Evolutionary conservation across 2,329 filamentous ascomycete species (phyloP).

Genomic region (Penicillium sp.): DNA sequence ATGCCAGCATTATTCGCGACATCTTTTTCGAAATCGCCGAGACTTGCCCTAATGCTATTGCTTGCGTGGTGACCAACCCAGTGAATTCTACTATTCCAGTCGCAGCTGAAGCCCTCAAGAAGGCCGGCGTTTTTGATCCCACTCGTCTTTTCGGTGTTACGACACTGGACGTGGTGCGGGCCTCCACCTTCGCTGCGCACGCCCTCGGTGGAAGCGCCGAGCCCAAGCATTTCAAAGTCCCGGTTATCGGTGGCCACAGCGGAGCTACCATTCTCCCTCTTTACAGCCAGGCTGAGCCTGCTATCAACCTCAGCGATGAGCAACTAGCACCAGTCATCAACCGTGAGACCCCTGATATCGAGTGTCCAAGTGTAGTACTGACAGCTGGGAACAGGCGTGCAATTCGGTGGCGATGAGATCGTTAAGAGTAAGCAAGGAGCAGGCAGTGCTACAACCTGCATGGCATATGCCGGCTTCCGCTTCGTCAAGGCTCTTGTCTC

Average conservation of each 20-base stretch:
- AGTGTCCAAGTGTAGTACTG: neutral
- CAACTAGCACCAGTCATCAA: neutral
- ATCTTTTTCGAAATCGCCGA: conserved; percentile 1
- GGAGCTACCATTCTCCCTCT: conserved; percentile 9
- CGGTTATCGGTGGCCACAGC: conserved; percentile 40
- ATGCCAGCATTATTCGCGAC: conserved; percentile 7
- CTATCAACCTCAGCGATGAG: neutral
- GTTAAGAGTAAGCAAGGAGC: conserved; percentile 11
- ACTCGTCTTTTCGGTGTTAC: conserved; percentile 7
- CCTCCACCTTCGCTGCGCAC: conserved; percentile 5
- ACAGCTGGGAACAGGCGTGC: neutral
- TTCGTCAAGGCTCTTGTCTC: conserved; percentile 3
- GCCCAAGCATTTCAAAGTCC: conserved; percentile 41
- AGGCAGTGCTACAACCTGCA: conserved; percentile 9
- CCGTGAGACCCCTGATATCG: neutral
- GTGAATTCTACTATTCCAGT: conserved; percentile 8
- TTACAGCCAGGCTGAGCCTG: conserved; percentile 4
- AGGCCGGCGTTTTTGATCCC: conserved; percentile 6
- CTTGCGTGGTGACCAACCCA: conserved; percentile 6
- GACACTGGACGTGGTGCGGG: conserved; percentile 4
- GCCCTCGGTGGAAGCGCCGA: neutral
- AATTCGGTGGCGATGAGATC: conserved; percentile 9
- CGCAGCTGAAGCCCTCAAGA: conserved; percentile 2
- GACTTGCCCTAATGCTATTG: conserved; percentile 2
- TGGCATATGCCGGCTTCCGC: conserved; percentile 9